phyloP scores from a whole-genome alignment of 768 basidiomycete genomes.

The Pleurotus djamor region DNA sequence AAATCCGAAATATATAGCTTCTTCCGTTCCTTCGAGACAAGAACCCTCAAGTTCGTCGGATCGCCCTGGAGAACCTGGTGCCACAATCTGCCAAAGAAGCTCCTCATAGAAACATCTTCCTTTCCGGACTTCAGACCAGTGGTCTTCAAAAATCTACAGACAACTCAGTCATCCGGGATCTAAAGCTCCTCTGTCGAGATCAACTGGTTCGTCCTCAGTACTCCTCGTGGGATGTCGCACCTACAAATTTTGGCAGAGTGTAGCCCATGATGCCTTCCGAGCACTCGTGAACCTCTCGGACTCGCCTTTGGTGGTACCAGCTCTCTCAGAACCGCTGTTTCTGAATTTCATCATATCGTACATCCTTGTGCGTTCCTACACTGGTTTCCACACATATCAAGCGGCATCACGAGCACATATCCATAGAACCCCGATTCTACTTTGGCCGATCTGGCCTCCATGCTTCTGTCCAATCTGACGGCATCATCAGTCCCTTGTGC shows the following conservation, averaged over 20 bases:
- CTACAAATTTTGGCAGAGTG: constrained; percentile 45
- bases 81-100: constrained; percentile 75
- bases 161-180: constrained; percentile 68
- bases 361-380: constrained; percentile 66
- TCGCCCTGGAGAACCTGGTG: constrained; percentile 83
- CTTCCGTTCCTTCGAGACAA: constrained; percentile 81
- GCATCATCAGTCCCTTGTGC: constrained; percentile 68
- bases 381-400: background rate
- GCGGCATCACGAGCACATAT: background rate
- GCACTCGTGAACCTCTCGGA: constrained; percentile 94
- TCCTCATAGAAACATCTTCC: constrained; percentile 74
- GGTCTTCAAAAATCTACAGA: constrained; percentile 61
- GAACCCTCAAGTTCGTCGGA: constrained; percentile 84
- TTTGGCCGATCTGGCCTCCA: constrained; percentile 93
- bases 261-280: constrained; percentile 93
- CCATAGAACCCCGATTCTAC: constrained; percentile 83
- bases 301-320: constrained; percentile 61
- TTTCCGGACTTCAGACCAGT: constrained; percentile 54
- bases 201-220: constrained; percentile 55
- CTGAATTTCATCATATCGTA: constrained; percentile 84
- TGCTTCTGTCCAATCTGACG: constrained; percentile 95
- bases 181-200: constrained; percentile 88
- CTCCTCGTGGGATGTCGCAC: background rate
- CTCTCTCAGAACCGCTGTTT: constrained; percentile 72
- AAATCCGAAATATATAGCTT: constrained; percentile 45